Percentiles rank a stretch among this genome's conserved stretches.
These are phyloP conservation scores for Saccharomyces uvarum DNA, from an alignment of 1,139 yeast species.

Conservation along the genomic window DNA sequence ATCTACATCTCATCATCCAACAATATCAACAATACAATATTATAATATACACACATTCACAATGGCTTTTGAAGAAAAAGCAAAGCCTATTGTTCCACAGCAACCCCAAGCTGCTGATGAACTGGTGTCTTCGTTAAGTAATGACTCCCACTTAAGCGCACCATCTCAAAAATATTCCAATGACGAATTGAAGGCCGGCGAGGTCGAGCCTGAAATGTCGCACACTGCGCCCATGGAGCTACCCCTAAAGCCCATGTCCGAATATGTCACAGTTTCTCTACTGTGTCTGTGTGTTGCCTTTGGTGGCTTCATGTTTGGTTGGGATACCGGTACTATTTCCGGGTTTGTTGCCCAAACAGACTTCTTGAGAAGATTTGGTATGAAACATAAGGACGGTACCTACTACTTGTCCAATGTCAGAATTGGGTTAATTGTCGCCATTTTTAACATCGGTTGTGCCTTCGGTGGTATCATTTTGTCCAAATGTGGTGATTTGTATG, in stretches of 20 bases:
- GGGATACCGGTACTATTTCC: conserved; percentile 70
- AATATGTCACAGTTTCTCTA: conserved; percentile 34
- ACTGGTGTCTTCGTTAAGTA: neutral
- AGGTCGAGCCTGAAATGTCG: neutral
- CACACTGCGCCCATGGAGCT: conserved; percentile 12
- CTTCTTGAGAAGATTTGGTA: conserved; percentile 46
- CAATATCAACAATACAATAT: neutral
- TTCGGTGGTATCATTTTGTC: conserved; percentile 52
- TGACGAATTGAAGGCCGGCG: neutral
- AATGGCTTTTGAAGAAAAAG: neutral
- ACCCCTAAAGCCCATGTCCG: conserved; percentile 37
- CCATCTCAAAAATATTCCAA: neutral
- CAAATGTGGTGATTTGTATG: conserved; percentile 46
- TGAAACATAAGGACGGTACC: conserved; percentile 37
- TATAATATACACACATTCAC: neutral
- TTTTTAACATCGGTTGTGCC: conserved; percentile 61
- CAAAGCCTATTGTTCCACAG: neutral
- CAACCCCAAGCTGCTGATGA: neutral
- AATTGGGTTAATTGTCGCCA: conserved; percentile 53
- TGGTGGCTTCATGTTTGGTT: conserved; percentile 64
- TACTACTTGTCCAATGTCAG: conserved; percentile 43
- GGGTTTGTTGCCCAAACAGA: conserved; percentile 67
- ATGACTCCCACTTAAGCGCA: neutral
- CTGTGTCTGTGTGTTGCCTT: conserved; percentile 46
- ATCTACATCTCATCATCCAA: neutral